Evolutionary conservation across 768 basidiomycete genomes (phyloP).

Genomic region (Xerocomellus intermedius): DNA sequence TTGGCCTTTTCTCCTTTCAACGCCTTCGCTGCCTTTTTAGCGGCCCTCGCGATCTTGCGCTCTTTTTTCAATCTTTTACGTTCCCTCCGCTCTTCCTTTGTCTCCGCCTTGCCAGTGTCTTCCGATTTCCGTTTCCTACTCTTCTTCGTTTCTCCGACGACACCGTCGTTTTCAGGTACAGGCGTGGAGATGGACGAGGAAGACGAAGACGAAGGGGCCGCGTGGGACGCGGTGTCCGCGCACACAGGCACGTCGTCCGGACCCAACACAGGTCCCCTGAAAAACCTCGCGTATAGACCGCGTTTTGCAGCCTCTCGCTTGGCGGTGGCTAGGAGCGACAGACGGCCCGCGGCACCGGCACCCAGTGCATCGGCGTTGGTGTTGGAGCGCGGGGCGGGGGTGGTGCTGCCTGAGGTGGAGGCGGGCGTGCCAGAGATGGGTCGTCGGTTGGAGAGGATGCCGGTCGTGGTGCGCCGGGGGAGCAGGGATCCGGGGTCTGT

Average conservation of each 20-base stretch:
- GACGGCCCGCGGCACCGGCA: constrained; percentile 20
- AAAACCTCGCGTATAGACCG: constrained; percentile 77
- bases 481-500: constrained; percentile 16
- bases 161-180: not conserved
- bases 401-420: constrained; percentile 43
- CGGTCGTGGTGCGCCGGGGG: constrained; percentile 64
- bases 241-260: constrained; percentile 33
- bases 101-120: constrained; percentile 2
- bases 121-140: constrained; percentile 11
- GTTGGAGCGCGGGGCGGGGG: constrained; percentile 30
- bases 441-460: constrained; percentile 72
- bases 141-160: not conserved
- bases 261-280: constrained; percentile 69
- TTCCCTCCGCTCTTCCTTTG: constrained; percentile 20
- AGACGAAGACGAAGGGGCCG: not conserved
- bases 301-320: constrained; percentile 78
- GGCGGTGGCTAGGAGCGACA: constrained; percentile 58
- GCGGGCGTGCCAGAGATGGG: constrained; percentile 52
- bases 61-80: constrained; percentile 27
- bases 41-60: constrained; percentile 16
- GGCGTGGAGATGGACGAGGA: not conserved
- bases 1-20: not conserved
- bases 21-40: constrained; percentile 9
- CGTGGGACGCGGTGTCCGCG: not conserved
- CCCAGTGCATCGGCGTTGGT: not conserved